Conservation (phyloP, 495 filamentous ascomycete species). For the Neurospora sublineolata region DNA sequence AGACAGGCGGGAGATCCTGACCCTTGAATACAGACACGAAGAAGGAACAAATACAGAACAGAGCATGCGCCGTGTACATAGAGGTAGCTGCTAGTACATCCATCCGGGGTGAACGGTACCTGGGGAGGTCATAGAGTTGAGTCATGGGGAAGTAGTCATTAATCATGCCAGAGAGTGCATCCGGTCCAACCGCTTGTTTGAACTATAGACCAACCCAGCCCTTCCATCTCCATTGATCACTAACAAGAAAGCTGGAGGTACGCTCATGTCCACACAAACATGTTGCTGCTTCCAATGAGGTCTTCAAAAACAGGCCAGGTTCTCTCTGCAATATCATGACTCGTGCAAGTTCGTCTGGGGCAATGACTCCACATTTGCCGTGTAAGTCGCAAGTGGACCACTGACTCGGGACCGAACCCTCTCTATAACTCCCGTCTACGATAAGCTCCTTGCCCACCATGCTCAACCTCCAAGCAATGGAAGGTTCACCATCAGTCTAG, state of each 20-base stretch:
- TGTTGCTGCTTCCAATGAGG: neutral
- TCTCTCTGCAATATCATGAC: neutral
- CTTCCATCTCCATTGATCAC: neutral
- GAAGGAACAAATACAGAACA: neutral
- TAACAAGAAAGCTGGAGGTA: neutral
- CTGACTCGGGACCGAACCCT: neutral
- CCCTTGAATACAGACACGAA: conserved; percentile 15
- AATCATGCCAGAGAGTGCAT: neutral
- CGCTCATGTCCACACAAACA: neutral
- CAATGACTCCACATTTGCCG: neutral
- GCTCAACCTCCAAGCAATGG: neutral
- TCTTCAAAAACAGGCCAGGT: neutral
- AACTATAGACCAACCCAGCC: neutral
- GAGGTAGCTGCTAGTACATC: neutral
- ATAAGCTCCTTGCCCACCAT: neutral
- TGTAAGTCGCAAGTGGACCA: neutral
- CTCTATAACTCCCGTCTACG: neutral
- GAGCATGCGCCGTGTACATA: conserved; percentile 1
- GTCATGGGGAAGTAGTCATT: neutral
- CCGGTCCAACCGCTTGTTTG: neutral
- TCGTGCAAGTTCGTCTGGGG: neutral
- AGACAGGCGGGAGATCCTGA: conserved; percentile 32
- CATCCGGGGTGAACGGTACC: neutral
- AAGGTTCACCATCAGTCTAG: neutral
- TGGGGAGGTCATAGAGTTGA: neutral